Base-by-base conservation (phyloP, 2,329 filamentous ascomycete genomes). In the Cordyceps tenuipes region DNA sequence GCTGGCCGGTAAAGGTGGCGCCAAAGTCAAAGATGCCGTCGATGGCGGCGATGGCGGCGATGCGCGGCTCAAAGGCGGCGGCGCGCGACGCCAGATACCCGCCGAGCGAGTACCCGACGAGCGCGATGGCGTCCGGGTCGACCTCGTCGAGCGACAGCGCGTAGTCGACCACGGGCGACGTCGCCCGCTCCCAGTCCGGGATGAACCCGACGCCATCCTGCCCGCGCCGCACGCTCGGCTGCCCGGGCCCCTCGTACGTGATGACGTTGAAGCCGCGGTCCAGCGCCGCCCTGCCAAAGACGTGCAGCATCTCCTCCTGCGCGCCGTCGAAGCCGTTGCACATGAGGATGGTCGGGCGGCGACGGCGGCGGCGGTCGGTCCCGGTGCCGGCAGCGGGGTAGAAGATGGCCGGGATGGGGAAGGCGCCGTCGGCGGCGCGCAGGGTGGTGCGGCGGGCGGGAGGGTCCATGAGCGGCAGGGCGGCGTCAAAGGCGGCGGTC, bases 181-280 rank as follows among this genome's bases (percentile, higher is more conserved):
- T 68, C 2, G 74, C 75, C 12, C 66, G 66, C 64, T 77, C 73
- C 76, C 76, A 79, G 5, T 78, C 70, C 0, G 69, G 66, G 57
- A 77, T 78, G 64, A 79, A 79, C 2, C 76, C 76, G 0, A 77
- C 54, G 12, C 70, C n/a, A n/a, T n/a, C 65, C 54, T 79, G 75
- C 0, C 74, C 60, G 1, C 77, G 72, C 9, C 73, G 70, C 2
- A 76, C 72, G 1, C 68, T 72, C 0, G 72, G 70, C 63, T 79
- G 77, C 0, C 77, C 77, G 0, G 77, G 77, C 0, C 77, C 78
- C 59, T 80, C 77, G 57, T 75, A 80, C 0, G 73, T 74, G 9
- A 79, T 69, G 51, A 71, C 69, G 53, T 79, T 76, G 62, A 68
- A 76, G 15, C 76, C 76, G 1, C 76, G 71, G 21, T 70, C 69